These are phyloP conservation scores for Epithemia pelagica DNA, from an alignment of 108 stramenopile genomes.

Conservation along the genomic window DNA sequence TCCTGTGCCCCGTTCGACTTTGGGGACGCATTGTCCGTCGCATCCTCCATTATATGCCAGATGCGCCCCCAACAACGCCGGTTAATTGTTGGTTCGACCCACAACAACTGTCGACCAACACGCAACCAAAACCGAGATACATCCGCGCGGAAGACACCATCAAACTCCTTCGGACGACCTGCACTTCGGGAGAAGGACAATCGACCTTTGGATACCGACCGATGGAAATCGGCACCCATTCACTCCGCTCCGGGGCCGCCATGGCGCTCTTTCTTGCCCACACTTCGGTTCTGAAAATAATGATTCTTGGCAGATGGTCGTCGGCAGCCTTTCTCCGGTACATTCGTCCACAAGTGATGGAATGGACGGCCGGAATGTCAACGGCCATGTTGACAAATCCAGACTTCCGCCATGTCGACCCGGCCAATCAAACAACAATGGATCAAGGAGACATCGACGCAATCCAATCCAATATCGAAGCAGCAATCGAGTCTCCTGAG, in stretches of 20 bases:
- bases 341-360: background rate
- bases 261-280: constrained; percentile 2
- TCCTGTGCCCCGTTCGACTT: background rate
- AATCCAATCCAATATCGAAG: background rate
- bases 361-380: background rate
- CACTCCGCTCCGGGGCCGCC: background rate
- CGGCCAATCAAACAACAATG: background rate
- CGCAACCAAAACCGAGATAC: background rate
- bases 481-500: background rate
- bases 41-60: background rate
- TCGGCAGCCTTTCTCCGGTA: background rate
- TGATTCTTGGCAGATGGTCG: background rate
- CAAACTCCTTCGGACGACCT: background rate
- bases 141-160: background rate
- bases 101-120: background rate
- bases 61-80: background rate
- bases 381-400: background rate
- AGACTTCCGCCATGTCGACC: background rate
- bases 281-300: background rate
- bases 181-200: background rate
- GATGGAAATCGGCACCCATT: background rate
- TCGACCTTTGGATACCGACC: background rate
- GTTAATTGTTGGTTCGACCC: background rate
- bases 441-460: background rate
- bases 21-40: background rate